Percentiles rank a stretch among this genome's conserved stretches.
Conservation (phyloP, 192 early-diverging fungal species). For the Dissophora ornata region DNA sequence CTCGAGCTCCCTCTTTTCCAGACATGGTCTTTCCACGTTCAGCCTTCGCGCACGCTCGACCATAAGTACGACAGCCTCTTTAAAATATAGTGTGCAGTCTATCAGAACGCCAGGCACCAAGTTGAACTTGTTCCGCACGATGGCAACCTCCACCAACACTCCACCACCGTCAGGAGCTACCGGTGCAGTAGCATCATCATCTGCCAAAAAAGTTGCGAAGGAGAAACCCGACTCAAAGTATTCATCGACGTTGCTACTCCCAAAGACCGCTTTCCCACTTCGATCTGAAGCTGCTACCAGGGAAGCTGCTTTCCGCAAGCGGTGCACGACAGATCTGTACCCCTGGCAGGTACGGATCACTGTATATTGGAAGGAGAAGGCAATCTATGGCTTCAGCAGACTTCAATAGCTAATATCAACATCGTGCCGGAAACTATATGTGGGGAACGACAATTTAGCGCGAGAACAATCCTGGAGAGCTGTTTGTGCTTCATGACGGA, state of each 20-base stretch:
- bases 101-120: neutral
- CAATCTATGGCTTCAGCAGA: too few species aligned
- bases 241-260: constrained; percentile 71
- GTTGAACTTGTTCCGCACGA: constrained; percentile 9
- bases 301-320: constrained; percentile 68
- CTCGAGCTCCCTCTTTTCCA: constrained; percentile 10
- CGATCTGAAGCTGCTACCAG: constrained; percentile 70
- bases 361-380: neutral
- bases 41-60: neutral
- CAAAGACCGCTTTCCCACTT: constrained; percentile 77
- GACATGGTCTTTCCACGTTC: neutral
- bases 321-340: constrained; percentile 75
- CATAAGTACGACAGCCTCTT: neutral
- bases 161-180: constrained; percentile 7
- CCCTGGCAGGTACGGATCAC: constrained; percentile 70
- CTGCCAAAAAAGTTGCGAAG: constrained; percentile 14
- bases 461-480: constrained; percentile 69
- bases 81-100: neutral
- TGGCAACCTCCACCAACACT: constrained; percentile 16
- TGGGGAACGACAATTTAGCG: constrained; percentile 35
- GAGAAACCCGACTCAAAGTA: constrained; percentile 57
- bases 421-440: neutral
- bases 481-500: constrained; percentile 85
- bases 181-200: neutral
- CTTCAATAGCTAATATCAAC: neutral